A percentile compares a stretch with the other conserved stretches of the same genome.
Conservation (phyloP, 1,284 basidiomycete species). For the Pseudozyma hubeiensis region DNA sequence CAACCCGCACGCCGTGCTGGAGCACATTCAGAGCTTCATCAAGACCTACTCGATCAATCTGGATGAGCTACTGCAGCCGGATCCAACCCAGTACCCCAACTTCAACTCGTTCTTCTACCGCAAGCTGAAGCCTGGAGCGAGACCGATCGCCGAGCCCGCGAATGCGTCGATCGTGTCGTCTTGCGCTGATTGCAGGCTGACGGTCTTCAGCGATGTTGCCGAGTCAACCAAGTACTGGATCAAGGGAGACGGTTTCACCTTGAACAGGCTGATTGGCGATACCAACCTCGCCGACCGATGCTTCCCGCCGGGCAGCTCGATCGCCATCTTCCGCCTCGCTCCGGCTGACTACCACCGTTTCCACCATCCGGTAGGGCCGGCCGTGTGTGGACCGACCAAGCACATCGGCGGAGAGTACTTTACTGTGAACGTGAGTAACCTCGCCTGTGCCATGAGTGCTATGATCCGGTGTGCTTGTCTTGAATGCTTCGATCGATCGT, state of each 20-base stretch:
- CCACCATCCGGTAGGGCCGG: constrained; percentile 86
- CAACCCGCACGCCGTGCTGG: constrained; percentile 83
- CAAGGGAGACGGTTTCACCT: constrained; percentile 92
- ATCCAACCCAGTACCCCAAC: constrained; percentile 75
- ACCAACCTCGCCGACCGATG: constrained; percentile 69
- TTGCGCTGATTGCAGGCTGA: constrained; percentile 91
- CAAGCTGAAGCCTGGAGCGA: constrained; percentile 83
- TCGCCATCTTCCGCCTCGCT: constrained; percentile 82
- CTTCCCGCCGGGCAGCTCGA: constrained; percentile 55
- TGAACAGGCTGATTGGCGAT: constrained; percentile 80
- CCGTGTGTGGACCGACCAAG: constrained; percentile 73
- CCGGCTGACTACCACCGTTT: constrained; percentile 94
- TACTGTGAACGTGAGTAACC: constrained; percentile 75
- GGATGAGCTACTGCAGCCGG: constrained; percentile 79
- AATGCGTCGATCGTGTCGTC: constrained; percentile 84
- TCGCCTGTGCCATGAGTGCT: not conserved
- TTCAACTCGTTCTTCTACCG: constrained; percentile 95
- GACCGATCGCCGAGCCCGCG: constrained; percentile 80
- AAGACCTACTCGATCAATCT: constrained; percentile 89
- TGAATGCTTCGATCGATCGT: not conserved
- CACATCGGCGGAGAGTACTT: constrained; percentile 69
- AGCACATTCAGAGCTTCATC: constrained; percentile 88
- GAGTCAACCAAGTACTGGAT: constrained; percentile 94
- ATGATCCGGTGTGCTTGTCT: not conserved
- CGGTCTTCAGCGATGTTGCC: constrained; percentile 86